Evolutionary conservation across 345 rosid species (phyloP).

Genomic region (Ceriops zippeliana): DNA sequence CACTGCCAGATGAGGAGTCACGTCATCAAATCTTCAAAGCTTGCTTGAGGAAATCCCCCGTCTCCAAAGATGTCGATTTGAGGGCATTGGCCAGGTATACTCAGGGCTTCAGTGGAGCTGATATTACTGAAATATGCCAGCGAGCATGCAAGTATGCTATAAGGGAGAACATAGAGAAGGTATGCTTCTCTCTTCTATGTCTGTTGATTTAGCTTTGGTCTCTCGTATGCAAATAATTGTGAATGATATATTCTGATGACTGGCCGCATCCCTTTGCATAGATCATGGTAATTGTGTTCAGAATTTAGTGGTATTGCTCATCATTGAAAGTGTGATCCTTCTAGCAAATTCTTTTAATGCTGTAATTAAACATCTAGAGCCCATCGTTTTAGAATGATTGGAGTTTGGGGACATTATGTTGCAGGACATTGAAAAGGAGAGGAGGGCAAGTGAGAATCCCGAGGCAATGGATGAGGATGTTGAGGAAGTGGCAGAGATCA

Average conservation of each 20-base stretch:
- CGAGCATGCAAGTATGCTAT: conserved; percentile 67
- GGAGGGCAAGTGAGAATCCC: conserved; percentile 28
- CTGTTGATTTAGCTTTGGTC: too few species aligned
- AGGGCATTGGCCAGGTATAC: conserved; percentile 58
- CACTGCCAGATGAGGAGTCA: conserved; percentile 69
- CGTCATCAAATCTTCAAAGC: conserved; percentile 55
- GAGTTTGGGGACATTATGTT: not conserved
- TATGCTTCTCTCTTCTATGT: conserved; percentile 12
- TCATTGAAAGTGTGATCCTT: too few species aligned
- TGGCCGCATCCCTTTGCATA: too few species aligned
- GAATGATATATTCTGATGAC: too few species aligned
- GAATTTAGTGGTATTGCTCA: too few species aligned
- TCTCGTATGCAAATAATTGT: too few species aligned
- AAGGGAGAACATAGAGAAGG: conserved; percentile 70
- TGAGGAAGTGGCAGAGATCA: conserved; percentile 49
- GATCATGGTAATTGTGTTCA: too few species aligned
- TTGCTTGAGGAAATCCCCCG: conserved; percentile 57
- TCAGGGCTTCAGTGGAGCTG: conserved; percentile 67
- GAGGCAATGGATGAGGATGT: conserved; percentile 57
- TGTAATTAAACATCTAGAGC: too few species aligned
- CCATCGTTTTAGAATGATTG: not conserved
- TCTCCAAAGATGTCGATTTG: conserved; percentile 56
- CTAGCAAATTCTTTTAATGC: too few species aligned
- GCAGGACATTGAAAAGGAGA: conserved; percentile 51
- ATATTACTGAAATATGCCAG: conserved; percentile 66